phyloP scores from a whole-genome alignment of 2,329 filamentous ascomycete genomes.

The Paecilomyces formosus region DNA sequence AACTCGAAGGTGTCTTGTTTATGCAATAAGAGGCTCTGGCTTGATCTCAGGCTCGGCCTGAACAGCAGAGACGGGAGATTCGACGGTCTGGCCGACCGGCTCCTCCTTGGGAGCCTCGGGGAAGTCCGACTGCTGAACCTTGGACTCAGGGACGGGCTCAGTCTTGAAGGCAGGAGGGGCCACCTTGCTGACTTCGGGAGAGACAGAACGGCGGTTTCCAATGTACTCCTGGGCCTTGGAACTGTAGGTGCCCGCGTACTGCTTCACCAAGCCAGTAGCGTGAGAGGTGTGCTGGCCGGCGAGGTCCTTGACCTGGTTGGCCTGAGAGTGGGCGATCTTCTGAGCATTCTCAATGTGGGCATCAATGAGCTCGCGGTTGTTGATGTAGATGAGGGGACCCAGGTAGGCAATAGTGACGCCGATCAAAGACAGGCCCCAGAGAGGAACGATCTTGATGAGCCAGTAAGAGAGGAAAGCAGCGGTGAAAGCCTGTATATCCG shows the following conservation, averaged over 20 bases:
- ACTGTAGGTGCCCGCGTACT: slow-evolving; percentile 54
- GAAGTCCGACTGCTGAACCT: slow-evolving; percentile 43
- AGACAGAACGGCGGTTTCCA: slow-evolving; percentile 26
- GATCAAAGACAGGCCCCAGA: slow-evolving; percentile 56
- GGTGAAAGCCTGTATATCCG: slow-evolving; percentile 46
- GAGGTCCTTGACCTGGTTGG: slow-evolving; percentile 52
- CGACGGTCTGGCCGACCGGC: slow-evolving; percentile 12
- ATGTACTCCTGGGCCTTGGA: slow-evolving; percentile 53
- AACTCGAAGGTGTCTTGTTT: neutral
- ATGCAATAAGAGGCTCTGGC: slow-evolving; percentile 27
- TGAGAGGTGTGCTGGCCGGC: slow-evolving; percentile 54
- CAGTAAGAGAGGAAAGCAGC: slow-evolving; percentile 55
- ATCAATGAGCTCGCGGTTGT: slow-evolving; percentile 59
- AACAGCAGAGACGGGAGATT: slow-evolving; percentile 18
- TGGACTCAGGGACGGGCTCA: slow-evolving; percentile 24
- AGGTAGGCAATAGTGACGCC: slow-evolving; percentile 51
- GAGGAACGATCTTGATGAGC: slow-evolving; percentile 58
- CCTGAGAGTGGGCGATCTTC: slow-evolving; percentile 50
- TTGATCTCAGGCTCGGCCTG: slow-evolving; percentile 22
- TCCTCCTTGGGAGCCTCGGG: slow-evolving; percentile 39
- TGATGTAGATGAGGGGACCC: slow-evolving; percentile 55
- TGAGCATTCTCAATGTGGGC: slow-evolving; percentile 49
- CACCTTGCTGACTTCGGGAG: slow-evolving; percentile 25
- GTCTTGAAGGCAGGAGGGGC: slow-evolving; percentile 36
- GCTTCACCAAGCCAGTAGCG: slow-evolving; percentile 51